Evolutionary conservation across 2,329 filamentous ascomycete genomes (phyloP).

Genomic region (Chaetomium sp.): DNA sequence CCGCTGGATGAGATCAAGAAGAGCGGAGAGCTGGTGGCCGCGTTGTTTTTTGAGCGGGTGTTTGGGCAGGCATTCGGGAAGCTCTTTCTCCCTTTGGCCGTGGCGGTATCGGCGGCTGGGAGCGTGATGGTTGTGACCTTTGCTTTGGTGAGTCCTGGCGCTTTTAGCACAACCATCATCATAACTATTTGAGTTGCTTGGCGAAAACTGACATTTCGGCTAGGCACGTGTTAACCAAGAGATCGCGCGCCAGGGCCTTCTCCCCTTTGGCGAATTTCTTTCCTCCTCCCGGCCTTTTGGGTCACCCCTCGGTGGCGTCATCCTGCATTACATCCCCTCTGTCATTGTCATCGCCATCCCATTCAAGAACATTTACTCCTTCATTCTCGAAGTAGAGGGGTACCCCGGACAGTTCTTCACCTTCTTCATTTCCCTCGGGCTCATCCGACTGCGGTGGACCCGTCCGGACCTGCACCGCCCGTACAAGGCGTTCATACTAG

Average conservation of each 20-base stretch:
- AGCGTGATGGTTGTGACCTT: constrained; percentile 71
- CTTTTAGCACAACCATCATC: background rate
- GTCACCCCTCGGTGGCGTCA: constrained; percentile 59
- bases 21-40: constrained; percentile 62
- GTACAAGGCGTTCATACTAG: constrained; percentile 58
- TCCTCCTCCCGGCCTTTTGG: constrained; percentile 61
- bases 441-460: constrained; percentile 54
- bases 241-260: constrained; percentile 63
- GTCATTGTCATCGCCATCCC: constrained; percentile 60
- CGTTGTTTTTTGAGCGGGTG: constrained; percentile 58
- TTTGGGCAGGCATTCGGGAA: constrained; percentile 55
- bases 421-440: constrained; percentile 49
- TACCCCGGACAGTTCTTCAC: constrained; percentile 59
- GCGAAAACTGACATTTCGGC: background rate
- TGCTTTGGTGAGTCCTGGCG: constrained; percentile 46
- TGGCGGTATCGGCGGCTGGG: constrained; percentile 60
- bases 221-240: constrained; percentile 66
- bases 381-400: constrained; percentile 66
- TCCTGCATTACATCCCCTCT: constrained; percentile 64
- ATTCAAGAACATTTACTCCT: constrained; percentile 61
- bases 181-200: background rate
- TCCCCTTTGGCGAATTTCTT: constrained; percentile 55
- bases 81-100: constrained; percentile 53
- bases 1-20: constrained; percentile 60
- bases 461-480: constrained; percentile 56